Base-by-base conservation (phyloP, 495 filamentous ascomycete species). In the Jackrogersella multiformis region DNA sequence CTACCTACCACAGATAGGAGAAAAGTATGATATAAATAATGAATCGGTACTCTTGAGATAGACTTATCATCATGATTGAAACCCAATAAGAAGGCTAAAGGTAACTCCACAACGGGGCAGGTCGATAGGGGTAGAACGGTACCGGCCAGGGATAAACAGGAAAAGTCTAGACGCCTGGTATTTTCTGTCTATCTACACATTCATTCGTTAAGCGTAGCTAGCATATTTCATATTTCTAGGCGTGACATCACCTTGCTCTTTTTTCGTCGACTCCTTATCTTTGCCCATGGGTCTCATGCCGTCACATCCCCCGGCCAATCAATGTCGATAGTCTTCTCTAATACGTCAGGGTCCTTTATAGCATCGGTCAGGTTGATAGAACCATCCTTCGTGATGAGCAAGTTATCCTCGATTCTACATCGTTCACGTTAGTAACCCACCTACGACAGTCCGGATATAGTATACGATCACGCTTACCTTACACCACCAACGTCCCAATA, bases 401-500 rank as follows among this genome's bases (percentile, higher is more conserved):
- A 78, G 73, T 97, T 87, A 68, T 91, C 89, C 81, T 84, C 80
- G 57, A 84, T 84, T 41, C 82, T 83, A 57, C 6, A n/a, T 18
- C 20, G 26, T n/a, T 38, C 58, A 51, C 21, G n/a, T 62, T 26
- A 61, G 34, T 24, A 41, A 35, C 13, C 15, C 13, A 8, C 9
- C 24, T 2, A 21, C n/a, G 7, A 48, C 9, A 53, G 13, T 13
- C 1, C 3, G 4, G 35, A 13, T 35, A 35, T 35, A 13, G 5
- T 21, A 48, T 10, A 1, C 8, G 4, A 39, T 51, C 10, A 39
- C 1, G 69, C 78, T 69, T 65, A 80, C 79, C 80, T 90, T 34
- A 97, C 91, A 57, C 94, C 94, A 36, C 94, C 94, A 5, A 97
- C 93, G 55, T 86, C 86, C 94, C 93, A 97, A 76, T 94, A 97